Evolutionary conservation across 1,139 yeast genomes (phyloP).

Genomic region (Kazachstania sp.): DNA sequence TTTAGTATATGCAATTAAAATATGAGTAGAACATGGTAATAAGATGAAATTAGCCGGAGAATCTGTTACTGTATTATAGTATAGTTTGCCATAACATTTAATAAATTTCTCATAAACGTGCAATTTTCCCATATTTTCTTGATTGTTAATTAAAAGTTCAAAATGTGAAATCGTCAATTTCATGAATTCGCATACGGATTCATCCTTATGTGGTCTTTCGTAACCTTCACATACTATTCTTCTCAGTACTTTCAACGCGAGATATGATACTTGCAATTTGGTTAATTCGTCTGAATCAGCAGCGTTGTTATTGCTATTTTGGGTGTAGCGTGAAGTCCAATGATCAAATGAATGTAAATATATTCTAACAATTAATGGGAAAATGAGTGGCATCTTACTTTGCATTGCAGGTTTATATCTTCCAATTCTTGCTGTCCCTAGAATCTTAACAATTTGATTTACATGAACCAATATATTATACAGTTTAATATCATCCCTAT

Average conservation of each 20-base stretch:
- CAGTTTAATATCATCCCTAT: conserved; percentile 43
- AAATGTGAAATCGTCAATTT: conserved; percentile 51
- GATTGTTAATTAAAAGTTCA: conserved; percentile 45
- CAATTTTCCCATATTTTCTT: conserved; percentile 41
- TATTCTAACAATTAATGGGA: conserved; percentile 49
- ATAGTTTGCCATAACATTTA: conserved; percentile 69
- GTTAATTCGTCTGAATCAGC: conserved; percentile 14
- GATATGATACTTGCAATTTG: conserved; percentile 59
- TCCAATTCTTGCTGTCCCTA: conserved; percentile 75
- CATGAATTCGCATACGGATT: conserved; percentile 50
- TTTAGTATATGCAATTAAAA: conserved; percentile 50
- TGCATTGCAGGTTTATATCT: conserved; percentile 74
- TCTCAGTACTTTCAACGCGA: conserved; percentile 65
- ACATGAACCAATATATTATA: conserved; percentile 58
- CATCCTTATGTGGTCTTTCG: conserved; percentile 56
- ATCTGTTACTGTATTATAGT: conserved; percentile 38
- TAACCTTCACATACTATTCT: conserved; percentile 71
- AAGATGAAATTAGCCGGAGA: conserved; percentile 65
- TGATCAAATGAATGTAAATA: conserved; percentile 52
- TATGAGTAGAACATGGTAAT: conserved; percentile 53
- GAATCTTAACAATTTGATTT: conserved; percentile 67
- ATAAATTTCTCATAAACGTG: conserved; percentile 64
- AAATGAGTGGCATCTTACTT: conserved; percentile 53
- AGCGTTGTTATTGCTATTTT: conserved; percentile 17
- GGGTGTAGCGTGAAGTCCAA: conserved; percentile 41